Conservation (phyloP, 2,329 filamentous ascomycete species). For the Rhytidhysteron rufulum region DNA sequence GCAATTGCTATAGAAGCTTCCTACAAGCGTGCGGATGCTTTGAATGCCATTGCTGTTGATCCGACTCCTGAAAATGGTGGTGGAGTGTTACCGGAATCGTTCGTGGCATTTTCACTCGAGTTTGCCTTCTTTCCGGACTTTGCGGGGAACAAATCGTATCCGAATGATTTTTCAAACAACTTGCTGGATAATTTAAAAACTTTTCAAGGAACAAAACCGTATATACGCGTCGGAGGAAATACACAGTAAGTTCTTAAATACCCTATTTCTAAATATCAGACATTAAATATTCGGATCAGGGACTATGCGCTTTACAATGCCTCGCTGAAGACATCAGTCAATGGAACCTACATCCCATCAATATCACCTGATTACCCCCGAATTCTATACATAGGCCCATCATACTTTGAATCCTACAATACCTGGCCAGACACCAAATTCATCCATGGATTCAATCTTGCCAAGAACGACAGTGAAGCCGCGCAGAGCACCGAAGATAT, state of each 20-base stretch:
- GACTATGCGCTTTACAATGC: constrained; percentile 61
- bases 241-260: constrained; percentile 45
- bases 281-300: constrained; percentile 14
- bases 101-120: constrained; percentile 52
- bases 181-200: constrained; percentile 55
- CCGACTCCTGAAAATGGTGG: constrained; percentile 13
- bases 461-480: constrained; percentile 51
- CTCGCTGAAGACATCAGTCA: constrained; percentile 47
- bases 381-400: constrained; percentile 57
- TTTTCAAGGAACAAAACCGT: constrained; percentile 55
- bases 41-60: constrained; percentile 3
- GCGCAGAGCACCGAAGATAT: constrained; percentile 50
- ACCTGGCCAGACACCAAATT: constrained; percentile 56
- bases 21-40: neutral
- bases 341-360: constrained; percentile 50
- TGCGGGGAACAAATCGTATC: constrained; percentile 51
- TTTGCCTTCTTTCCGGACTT: constrained; percentile 53
- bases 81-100: constrained; percentile 38
- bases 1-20: neutral
- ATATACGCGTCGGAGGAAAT: constrained; percentile 63
- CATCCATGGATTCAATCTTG: constrained; percentile 60
- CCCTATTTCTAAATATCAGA: neutral
- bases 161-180: constrained; percentile 59
- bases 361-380: constrained; percentile 58
- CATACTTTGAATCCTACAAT: constrained; percentile 60